Evolutionary conservation across 2,329 filamentous ascomycete genomes (phyloP).

Genomic region (Cladophialophora chaetospira): DNA sequence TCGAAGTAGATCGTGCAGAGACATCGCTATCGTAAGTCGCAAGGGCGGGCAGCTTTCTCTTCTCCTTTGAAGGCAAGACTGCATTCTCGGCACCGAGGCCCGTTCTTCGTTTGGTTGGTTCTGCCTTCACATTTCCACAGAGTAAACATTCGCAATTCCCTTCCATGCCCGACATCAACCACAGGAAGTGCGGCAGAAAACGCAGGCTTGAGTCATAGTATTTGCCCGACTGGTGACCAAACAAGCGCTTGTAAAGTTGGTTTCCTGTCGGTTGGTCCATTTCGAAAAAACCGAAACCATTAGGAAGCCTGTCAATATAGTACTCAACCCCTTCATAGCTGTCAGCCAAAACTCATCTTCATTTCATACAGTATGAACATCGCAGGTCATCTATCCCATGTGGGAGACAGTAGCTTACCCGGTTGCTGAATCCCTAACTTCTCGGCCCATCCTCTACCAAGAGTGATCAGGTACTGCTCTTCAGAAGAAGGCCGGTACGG

Average conservation of each 20-base stretch:
- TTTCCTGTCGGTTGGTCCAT: constrained; percentile 43
- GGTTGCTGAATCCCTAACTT: constrained; percentile 36
- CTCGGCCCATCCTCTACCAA: constrained; percentile 53
- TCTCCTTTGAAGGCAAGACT: background rate
- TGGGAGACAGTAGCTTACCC: constrained; percentile 4
- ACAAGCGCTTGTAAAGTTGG: constrained; percentile 58
- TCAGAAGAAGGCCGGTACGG: constrained; percentile 44
- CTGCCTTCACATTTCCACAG: constrained; percentile 40
- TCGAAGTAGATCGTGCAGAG: constrained; percentile 19
- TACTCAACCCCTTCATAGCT: constrained; percentile 47
- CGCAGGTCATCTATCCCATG: background rate
- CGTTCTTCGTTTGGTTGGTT: constrained; percentile 26
- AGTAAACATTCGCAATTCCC: constrained; percentile 54
- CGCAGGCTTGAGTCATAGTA: constrained; percentile 56
- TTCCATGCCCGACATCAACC: constrained; percentile 53
- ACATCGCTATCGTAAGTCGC: constrained; percentile 5
- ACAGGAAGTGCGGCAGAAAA: constrained; percentile 60
- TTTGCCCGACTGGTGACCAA: constrained; percentile 56
- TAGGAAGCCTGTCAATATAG: constrained; percentile 55
- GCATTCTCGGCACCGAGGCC: background rate
- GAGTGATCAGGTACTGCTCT: constrained; percentile 49
- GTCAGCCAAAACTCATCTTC: background rate
- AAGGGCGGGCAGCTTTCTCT: constrained; percentile 19
- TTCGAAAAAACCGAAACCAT: constrained; percentile 57
- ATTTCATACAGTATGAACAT: background rate